Percentiles rank a stretch among this genome's conserved stretches.
phyloP scores from a whole-genome alignment of 2,329 filamentous ascomycete genomes.

The Lasiodiplodia citricola region DNA sequence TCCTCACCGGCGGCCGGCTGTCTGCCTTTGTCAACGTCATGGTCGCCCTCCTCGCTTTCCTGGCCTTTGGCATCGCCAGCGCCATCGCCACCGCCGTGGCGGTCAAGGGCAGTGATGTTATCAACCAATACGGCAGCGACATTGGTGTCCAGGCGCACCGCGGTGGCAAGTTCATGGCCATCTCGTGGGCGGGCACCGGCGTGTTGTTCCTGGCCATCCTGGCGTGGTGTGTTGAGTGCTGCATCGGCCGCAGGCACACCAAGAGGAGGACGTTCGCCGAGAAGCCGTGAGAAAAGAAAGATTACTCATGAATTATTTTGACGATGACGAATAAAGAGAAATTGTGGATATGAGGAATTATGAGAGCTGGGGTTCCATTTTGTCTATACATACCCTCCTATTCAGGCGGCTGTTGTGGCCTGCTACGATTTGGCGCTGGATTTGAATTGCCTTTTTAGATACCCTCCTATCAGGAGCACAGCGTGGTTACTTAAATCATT shows the following conservation, averaged over 20 bases:
- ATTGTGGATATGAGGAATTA: conserved; percentile 1
- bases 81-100: conserved; percentile 72
- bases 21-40: conserved; percentile 58
- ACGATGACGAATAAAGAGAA: not conserved
- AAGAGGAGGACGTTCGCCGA: conserved; percentile 1
- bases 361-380: not conserved
- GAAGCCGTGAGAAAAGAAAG: conserved; percentile 7
- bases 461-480: conserved; percentile 13
- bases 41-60: conserved; percentile 57
- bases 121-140: conserved; percentile 59
- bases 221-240: conserved; percentile 39
- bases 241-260: conserved; percentile 33
- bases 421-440: conserved; percentile 3
- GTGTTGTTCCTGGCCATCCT: conserved; percentile 46
- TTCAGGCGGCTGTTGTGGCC: not conserved
- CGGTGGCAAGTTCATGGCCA: conserved; percentile 60
- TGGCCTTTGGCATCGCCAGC: conserved; percentile 71
- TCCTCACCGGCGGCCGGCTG: conserved; percentile 41
- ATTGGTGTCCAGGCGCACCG: conserved; percentile 57
- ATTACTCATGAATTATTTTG: not conserved
- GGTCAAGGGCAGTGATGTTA: conserved; percentile 57
- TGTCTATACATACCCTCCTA: not conserved
- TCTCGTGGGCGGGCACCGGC: conserved; percentile 64
- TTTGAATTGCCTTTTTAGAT: conserved; percentile 1
- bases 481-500: not conserved